Percentiles rank a stretch among this genome's conserved stretches.
phyloP scores from a whole-genome alignment of 768 basidiomycete genomes.

The Daedaleopsis sinensis region DNA sequence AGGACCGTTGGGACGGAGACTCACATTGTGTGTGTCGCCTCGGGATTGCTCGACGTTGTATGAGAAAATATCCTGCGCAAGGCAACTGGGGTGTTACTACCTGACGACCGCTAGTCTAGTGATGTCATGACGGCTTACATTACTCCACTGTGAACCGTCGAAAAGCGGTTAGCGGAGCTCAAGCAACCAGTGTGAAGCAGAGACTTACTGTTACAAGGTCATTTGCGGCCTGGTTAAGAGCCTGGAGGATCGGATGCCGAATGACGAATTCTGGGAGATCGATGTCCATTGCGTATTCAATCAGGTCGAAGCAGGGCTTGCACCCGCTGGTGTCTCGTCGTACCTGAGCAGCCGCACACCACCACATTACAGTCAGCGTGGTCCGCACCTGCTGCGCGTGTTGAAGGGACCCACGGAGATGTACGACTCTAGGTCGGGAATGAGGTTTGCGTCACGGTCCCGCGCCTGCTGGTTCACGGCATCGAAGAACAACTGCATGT shows the following conservation, averaged over 20 bases:
- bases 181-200: not conserved
- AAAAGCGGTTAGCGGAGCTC: constrained; percentile 9
- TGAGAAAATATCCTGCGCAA: constrained; percentile 72
- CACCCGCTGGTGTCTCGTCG: constrained; percentile 81
- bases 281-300: constrained; percentile 77
- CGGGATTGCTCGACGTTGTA: constrained; percentile 84
- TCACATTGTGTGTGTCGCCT: constrained; percentile 70
- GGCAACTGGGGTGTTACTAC: not conserved
- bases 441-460: constrained; percentile 57
- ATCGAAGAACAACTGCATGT: constrained; percentile 76
- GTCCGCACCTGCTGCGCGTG: not conserved
- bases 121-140: constrained; percentile 7
- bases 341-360: constrained; percentile 31
- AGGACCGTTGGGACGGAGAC: not conserved
- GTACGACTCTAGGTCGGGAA: constrained; percentile 79
- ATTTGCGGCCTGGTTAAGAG: constrained; percentile 71
- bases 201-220: constrained; percentile 57
- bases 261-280: constrained; percentile 79
- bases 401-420: constrained; percentile 42
- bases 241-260: constrained; percentile 66
- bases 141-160: constrained; percentile 18
- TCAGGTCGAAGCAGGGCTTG: constrained; percentile 75
- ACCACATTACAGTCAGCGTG: not conserved
- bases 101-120: not conserved
- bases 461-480: constrained; percentile 71